Percentiles rank a stretch among this genome's conserved stretches.
These are phyloP conservation scores for Tulasnella sp. DNA, from an alignment of 768 basidiomycete genomes.

Conservation along the genomic window DNA sequence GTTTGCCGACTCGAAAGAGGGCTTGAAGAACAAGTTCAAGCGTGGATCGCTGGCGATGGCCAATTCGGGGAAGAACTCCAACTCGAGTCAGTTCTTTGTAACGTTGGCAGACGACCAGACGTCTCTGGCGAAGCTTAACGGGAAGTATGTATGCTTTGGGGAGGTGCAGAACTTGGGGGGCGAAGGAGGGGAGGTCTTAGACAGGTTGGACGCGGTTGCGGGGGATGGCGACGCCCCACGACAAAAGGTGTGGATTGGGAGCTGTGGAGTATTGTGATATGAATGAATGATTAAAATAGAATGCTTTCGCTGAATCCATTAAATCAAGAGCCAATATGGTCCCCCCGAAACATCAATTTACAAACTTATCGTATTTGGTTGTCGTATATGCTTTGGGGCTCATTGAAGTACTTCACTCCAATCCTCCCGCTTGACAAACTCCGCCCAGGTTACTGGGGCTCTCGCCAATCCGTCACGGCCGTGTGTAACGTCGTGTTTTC, in stretches of 20 bases:
- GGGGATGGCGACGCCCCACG: slow-evolving; percentile 25
- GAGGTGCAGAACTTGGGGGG: slow-evolving; percentile 22
- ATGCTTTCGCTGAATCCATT: too few species aligned
- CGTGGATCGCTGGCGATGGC: slow-evolving; percentile 43
- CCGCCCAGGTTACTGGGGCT: too few species aligned
- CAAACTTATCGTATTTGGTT: too few species aligned
- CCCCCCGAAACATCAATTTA: too few species aligned
- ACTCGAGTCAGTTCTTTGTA: slow-evolving; percentile 38
- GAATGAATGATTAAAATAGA: background rate
- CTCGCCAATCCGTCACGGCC: too few species aligned
- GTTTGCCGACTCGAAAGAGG: slow-evolving; percentile 43
- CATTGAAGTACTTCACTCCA: too few species aligned
- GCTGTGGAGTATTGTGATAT: slow-evolving; percentile 26
- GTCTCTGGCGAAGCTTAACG: slow-evolving; percentile 36
- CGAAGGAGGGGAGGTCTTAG: slow-evolving; percentile 28
- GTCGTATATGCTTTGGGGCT: too few species aligned
- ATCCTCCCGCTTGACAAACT: too few species aligned
- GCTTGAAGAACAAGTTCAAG: slow-evolving; percentile 32
- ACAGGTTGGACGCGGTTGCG: slow-evolving; percentile 25
- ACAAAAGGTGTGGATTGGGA: slow-evolving; percentile 35
- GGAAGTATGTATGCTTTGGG: slow-evolving; percentile 40
- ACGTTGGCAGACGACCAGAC: slow-evolving; percentile 34
- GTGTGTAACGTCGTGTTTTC: too few species aligned
- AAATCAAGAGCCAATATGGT: too few species aligned
- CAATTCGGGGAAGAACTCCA: slow-evolving; percentile 38